A percentile compares a stretch with the other conserved stretches of the same genome.
Evolutionary conservation across 345 rosid species (phyloP).

Genomic region (Clausena lansium): DNA sequence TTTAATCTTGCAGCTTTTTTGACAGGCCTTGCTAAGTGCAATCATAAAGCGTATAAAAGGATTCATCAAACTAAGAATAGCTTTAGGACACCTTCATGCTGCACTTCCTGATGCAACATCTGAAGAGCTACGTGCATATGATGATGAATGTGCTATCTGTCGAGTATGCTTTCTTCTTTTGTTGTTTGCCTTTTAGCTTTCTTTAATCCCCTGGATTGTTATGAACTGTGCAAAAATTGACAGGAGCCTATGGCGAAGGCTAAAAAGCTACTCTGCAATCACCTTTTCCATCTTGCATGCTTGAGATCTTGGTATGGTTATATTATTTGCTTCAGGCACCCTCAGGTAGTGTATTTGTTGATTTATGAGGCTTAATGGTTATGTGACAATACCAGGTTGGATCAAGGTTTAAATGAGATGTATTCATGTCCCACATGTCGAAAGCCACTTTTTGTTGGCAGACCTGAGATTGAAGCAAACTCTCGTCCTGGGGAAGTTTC

Average conservation of each 20-base stretch:
- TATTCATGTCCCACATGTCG: constrained; percentile 98
- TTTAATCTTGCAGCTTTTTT: constrained; percentile 21
- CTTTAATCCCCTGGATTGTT: constrained; percentile 18
- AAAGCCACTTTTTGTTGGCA: constrained; percentile 81
- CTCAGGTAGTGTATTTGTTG: constrained; percentile 12
- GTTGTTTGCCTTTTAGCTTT: constrained; percentile 14
- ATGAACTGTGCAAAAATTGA: constrained; percentile 25
- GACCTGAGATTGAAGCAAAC: constrained; percentile 60
- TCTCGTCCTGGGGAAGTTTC: constrained; percentile 47
- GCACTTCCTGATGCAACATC: constrained; percentile 98
- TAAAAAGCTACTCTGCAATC: constrained; percentile 85
- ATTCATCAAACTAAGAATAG: constrained; percentile 75
- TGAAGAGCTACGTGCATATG: constrained; percentile 79
- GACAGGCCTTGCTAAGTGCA: constrained; percentile 91
- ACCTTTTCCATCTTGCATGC: constrained; percentile 96
- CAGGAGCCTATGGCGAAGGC: constrained; percentile 99
- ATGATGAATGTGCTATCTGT: constrained; percentile 99
- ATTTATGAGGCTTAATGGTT: constrained; percentile 17
- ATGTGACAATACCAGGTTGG: constrained; percentile 71
- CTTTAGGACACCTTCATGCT: constrained; percentile 89
- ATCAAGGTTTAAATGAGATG: constrained; percentile 90
- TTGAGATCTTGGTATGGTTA: constrained; percentile 87
- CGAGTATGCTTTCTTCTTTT: constrained; percentile 56
- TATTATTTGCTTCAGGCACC: constrained; percentile 9
- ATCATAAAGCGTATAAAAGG: constrained; percentile 89